A percentile compares a stretch with the other conserved stretches of the same genome.
These are phyloP conservation scores for Magnaporthiopsis poae DNA, from an alignment of 2,329 filamentous ascomycete species.

Conservation along the genomic window DNA sequence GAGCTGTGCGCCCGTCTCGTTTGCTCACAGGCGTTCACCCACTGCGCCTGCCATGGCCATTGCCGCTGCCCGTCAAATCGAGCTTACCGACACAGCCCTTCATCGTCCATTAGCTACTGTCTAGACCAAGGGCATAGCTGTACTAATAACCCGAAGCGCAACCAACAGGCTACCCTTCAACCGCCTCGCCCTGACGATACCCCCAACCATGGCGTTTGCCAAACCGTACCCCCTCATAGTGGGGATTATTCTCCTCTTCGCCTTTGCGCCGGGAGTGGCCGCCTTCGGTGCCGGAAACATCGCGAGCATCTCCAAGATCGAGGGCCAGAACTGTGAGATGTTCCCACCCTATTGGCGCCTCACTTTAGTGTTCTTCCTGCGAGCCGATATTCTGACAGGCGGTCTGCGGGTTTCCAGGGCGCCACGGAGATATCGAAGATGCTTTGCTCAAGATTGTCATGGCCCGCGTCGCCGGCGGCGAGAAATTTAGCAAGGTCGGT, in stretches of 20 bases:
- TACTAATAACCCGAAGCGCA: not conserved
- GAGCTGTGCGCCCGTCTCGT: not conserved
- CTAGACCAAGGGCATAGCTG: not conserved
- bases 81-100: not conserved
- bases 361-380: not conserved
- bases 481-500: slow-evolving; percentile 80
- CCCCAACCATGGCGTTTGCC: slow-evolving; percentile 35
- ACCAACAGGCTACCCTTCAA: not conserved
- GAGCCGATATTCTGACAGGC: not conserved
- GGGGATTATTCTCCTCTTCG: slow-evolving; percentile 51
- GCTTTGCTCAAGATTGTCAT: slow-evolving; percentile 63
- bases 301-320: slow-evolving; percentile 66
- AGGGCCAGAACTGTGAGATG: slow-evolving; percentile 66
- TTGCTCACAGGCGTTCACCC: too few relatives aligned
- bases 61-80: not conserved
- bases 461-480: slow-evolving; percentile 52
- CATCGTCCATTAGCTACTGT: not conserved
- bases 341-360: not conserved
- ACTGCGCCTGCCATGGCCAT: not conserved
- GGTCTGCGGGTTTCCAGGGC: slow-evolving; percentile 39
- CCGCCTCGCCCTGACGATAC: not conserved
- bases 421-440: slow-evolving; percentile 89
- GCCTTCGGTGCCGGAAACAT: slow-evolving; percentile 88
- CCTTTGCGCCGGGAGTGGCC: slow-evolving; percentile 56
- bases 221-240: slow-evolving; percentile 41